Percentiles rank a stretch among this genome's conserved stretches.
phyloP scores from a whole-genome alignment of 139 green algal genomes.

The Helicosporidium sp. region DNA sequence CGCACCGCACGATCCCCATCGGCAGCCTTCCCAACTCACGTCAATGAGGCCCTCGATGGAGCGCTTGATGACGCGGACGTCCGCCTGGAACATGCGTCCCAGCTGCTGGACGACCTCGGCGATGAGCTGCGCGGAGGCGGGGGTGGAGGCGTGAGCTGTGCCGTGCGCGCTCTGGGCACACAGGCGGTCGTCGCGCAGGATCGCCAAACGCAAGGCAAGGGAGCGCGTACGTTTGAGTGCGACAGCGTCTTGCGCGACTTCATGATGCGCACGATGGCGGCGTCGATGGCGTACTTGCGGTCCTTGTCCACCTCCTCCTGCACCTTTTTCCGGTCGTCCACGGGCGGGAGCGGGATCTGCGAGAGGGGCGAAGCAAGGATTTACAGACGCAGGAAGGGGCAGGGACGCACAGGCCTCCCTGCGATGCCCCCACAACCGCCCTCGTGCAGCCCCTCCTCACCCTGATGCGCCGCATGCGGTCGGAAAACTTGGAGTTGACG shows the following conservation, averaged over 20 bases:
- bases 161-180: no score
- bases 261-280: conserved; percentile 32
- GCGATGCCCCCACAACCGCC: neutral
- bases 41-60: conserved; percentile 86
- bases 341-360: conserved; percentile 49
- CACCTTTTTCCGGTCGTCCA: conserved; percentile 80
- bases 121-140: conserved; percentile 43
- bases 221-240: conserved; percentile 35
- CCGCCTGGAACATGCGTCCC: conserved; percentile 83
- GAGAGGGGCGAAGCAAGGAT: neutral
- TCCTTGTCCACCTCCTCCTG: conserved; percentile 89
- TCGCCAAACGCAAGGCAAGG: neutral
- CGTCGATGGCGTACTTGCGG: conserved; percentile 38
- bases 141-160: no score
- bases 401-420: neutral
- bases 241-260: conserved; percentile 44
- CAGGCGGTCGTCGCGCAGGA: no score
- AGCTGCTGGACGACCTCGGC: conserved; percentile 92
- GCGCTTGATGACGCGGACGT: conserved; percentile 95
- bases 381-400: neutral
- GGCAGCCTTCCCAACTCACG: neutral
- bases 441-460: no score
- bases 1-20: neutral
- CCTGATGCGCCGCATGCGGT: conserved; percentile 77
- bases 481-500: conserved; percentile 72